Evolutionary conservation across 1,139 yeast genomes (phyloP), one percentile per base, ranked within the genome.

Genomic region (Hyphopichia pseudoburtonii): DNA sequence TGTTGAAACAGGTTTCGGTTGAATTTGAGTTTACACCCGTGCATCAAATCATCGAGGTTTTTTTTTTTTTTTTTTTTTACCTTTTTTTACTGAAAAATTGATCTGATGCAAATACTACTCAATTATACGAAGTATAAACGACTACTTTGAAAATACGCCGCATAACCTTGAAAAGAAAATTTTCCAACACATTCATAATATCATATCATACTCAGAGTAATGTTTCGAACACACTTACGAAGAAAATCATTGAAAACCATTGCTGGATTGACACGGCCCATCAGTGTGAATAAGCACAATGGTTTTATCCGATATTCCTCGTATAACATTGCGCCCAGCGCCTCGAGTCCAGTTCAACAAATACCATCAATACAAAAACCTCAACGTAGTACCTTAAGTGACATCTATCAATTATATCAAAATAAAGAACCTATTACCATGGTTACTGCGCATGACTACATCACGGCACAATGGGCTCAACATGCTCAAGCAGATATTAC

Each of bases 391-490:
- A 71, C 79, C 2, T 43, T 76, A 10, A 38, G 49, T 1, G 79
- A 77, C 41, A 64, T 86, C 17, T 57, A 61, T 15, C 59, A 64
- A 24, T 51, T 70, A 19, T 76, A 78, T 55, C 43, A 48, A 3
- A 34, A 55, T 2, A 63, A 67, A 3, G 62, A 58, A n/a, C 87
- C 88, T 9, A 78, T 90, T 17, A 64, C 90, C 1, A 79, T 85
- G 61, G 66, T 89, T 17, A 92, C 98, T 0, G 95, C 96, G 1
- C 89, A 90, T 58, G 98, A 92, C 55, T 85, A 71, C 53, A 79
- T 90, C 22, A 82, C 96, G 0, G 92, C 82, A 0, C 66, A 70
- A 25, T 70, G 86, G 54, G 94, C 89, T 0, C 89, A 86, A 35
- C 57, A 70, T 10, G 81, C 94, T 1, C 73, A 76, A 1, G 72